These are phyloP conservation scores for Wallacemonas sp. DNA, from an alignment of 208 protist species.

Conservation along the genomic window DNA sequence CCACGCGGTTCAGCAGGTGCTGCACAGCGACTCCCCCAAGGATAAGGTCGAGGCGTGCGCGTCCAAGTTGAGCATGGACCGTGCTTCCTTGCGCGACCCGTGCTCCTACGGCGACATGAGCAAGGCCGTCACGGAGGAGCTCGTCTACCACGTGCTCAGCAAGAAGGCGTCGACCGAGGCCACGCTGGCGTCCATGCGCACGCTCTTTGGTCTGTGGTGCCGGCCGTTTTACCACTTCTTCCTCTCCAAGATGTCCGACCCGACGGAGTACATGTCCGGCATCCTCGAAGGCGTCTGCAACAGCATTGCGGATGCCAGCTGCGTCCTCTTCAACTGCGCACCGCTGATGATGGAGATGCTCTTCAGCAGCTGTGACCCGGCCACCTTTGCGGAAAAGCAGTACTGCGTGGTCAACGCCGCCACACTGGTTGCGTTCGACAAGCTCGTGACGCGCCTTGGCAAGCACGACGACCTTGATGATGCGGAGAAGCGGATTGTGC, in stretches of 20 bases:
- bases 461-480: conserved; percentile 26
- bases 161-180: conserved; percentile 19
- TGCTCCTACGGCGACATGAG: conserved; percentile 57
- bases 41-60: conserved; percentile 16
- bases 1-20: conserved; percentile 8
- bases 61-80: conserved; percentile 17
- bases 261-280: conserved; percentile 65
- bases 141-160: conserved; percentile 57
- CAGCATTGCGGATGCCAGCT: conserved; percentile 43
- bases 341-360: conserved; percentile 67
- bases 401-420: conserved; percentile 84
- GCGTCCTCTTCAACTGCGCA: conserved; percentile 49
- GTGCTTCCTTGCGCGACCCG: conserved; percentile 10
- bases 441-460: conserved; percentile 13
- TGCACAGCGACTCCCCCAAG: conserved; percentile 12
- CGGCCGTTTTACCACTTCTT: conserved; percentile 66
- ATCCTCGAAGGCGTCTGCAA: conserved; percentile 67
- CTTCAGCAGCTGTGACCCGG: conserved; percentile 73
- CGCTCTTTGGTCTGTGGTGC: conserved; percentile 74
- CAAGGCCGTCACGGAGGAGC: conserved; percentile 70
- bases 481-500: conserved; percentile 51
- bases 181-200: conserved; percentile 25
- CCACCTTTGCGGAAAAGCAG: conserved; percentile 65
- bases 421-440: conserved; percentile 69
- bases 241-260: conserved; percentile 33